Evolutionary conservation across 345 rosid species (phyloP), one percentile per base, ranked within the genome.

Genomic region (Fremontodendron californicum): DNA sequence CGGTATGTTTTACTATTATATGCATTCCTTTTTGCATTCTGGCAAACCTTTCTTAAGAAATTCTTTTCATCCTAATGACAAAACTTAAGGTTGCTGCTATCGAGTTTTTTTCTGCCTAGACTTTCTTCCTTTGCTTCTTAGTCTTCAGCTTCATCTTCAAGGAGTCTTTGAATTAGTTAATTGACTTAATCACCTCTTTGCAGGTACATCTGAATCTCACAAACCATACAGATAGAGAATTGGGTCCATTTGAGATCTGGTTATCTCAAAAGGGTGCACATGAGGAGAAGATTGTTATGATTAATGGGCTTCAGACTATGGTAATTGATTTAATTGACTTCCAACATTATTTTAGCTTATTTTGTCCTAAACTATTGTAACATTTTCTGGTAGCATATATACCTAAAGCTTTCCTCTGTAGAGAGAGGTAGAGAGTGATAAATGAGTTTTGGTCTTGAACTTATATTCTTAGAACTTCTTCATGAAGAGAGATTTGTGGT

Each of bases 191-290:
- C 67, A 29, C 58, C 77, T 29, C 70, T 78, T 68, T 70, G 42
- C 85, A 96, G 99, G 88, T 94, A 65, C 86, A 70, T 79, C 76
- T 93, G 82, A 93, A 87, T 79, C 91, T 96, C 77, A 78, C 79
- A 77, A 93, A 93, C 86, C 90, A 85, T 81, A 91, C 88, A 4
- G 96, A 93, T 67, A 91, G 80, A 78, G 87, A 86, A 70, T 79
- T 89, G 81, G 98, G 97, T 23, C 94, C 97, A 49, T 93, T 96
- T 57, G 94, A 93, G 83, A 87, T 93, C 74, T 85, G 88, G 82
- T 67, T 93, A 79, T 85, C 94, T 2, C 87, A 87, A 82, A 85
- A 81, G 80, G 91, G 86, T 78, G 81, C 86, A 45, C 83, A 45
- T 27, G 89, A 82, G 73, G 94, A 91, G 81, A 91, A 88, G 80